Evolutionary conservation across 2,329 filamentous ascomycete species (phyloP).

Genomic region (Trichophyton schoenleinii): DNA sequence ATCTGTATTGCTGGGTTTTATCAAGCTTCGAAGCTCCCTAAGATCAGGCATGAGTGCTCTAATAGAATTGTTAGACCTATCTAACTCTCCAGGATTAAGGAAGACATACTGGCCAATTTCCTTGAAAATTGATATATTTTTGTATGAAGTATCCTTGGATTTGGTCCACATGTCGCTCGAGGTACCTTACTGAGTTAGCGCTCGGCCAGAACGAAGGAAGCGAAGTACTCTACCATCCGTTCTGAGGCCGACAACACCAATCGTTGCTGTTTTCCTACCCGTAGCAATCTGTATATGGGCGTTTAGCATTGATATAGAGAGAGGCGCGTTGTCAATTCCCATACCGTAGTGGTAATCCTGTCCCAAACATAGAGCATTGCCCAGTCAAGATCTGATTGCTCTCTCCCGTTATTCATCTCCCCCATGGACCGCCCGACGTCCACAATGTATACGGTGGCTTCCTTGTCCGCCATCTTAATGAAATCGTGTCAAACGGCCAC

Average conservation of each 20-base stretch:
- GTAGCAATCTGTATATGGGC: constrained; percentile 38
- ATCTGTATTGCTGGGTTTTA: constrained; percentile 56
- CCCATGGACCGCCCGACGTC: constrained; percentile 83
- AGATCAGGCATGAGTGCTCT: constrained; percentile 57
- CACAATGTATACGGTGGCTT: constrained; percentile 82
- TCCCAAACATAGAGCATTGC: constrained; percentile 90
- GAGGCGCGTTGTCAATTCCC: neutral
- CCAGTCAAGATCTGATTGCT: constrained; percentile 75
- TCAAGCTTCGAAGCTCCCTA: constrained; percentile 46
- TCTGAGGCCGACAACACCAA: constrained; percentile 71
- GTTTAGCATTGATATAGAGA: neutral
- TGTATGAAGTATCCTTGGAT: constrained; percentile 56
- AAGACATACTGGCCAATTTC: constrained; percentile 47
- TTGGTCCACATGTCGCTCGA: constrained; percentile 46
- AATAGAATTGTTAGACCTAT: constrained; percentile 7
- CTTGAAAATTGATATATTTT: constrained; percentile 64
- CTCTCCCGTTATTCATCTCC: constrained; percentile 55
- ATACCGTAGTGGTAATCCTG: constrained; percentile 64
- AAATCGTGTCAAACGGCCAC: neutral
- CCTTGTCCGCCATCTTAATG: constrained; percentile 69
- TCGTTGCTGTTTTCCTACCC: constrained; percentile 59
- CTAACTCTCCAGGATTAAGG: constrained; percentile 23
- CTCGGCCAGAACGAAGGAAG: neutral
- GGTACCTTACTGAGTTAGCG: constrained; percentile 37
- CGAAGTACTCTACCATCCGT: constrained; percentile 47